A percentile compares a stretch with the other conserved stretches of the same genome.
Conservation (phyloP, 2,329 filamentous ascomycete species). For the Trichoderma oligosporum region DNA sequence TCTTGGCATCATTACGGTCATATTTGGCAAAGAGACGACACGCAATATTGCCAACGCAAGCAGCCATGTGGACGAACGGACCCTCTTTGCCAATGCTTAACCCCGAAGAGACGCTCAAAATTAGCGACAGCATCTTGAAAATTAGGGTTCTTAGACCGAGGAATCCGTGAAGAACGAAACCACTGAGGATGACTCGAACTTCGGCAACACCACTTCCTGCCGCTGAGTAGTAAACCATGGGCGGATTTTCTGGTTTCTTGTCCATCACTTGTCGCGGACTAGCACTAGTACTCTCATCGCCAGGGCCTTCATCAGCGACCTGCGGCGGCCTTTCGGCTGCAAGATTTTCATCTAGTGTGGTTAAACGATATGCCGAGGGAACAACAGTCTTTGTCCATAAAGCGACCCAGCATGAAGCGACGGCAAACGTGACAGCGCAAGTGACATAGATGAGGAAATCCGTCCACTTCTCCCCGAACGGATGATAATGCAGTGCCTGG, state of each 20-base stretch:
- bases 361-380: conserved; percentile 79
- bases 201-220: conserved; percentile 95
- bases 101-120: conserved; percentile 87
- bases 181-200: conserved; percentile 95
- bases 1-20: conserved; percentile 87
- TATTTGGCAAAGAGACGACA: conserved; percentile 95
- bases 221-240: conserved; percentile 93
- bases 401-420: conserved; percentile 72
- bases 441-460: conserved; percentile 74
- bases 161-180: conserved; percentile 95
- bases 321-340: conserved; percentile 56
- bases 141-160: conserved; percentile 82
- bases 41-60: conserved; percentile 90
- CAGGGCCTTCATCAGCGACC: conserved; percentile 38
- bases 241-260: conserved; percentile 44
- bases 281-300: conserved; percentile 45
- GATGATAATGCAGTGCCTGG: conserved; percentile 43
- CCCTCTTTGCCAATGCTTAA: conserved; percentile 92
- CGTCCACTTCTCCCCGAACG: conserved; percentile 55
- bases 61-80: conserved; percentile 95
- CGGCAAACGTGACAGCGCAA: conserved; percentile 66
- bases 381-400: conserved; percentile 91
- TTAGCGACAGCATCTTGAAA: conserved; percentile 76
- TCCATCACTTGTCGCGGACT: conserved; percentile 41
- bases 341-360: conserved; percentile 89